Percentiles rank a stretch among this genome's conserved stretches.
Conservation (phyloP, 2,329 filamentous ascomycete species). For the Phialemoniopsis sp. region DNA sequence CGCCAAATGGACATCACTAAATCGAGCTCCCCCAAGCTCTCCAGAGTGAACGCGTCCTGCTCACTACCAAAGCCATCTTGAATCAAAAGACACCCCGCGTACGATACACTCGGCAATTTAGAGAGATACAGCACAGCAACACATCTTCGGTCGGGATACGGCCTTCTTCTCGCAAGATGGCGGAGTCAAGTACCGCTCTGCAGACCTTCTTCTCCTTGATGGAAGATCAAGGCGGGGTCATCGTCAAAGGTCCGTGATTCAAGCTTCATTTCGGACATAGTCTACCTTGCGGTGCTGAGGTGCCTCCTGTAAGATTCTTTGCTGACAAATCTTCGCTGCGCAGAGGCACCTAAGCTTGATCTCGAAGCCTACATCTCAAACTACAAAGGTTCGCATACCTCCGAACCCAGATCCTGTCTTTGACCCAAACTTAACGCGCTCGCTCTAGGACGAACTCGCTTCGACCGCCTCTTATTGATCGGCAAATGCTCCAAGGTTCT, state of each 20-base stretch:
- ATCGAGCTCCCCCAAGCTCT: no score
- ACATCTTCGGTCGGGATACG: no score
- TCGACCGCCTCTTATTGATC: constrained; percentile 78
- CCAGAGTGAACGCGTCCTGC: no score
- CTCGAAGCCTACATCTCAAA: constrained; percentile 88
- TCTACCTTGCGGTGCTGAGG: constrained; percentile 1
- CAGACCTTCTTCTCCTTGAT: constrained; percentile 41
- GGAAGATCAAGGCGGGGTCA: constrained; percentile 36
- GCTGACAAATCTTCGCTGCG: constrained; percentile 1
- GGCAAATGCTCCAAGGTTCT: constrained; percentile 74
- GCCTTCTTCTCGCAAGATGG: no score
- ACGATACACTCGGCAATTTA: no score
- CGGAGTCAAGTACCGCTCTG: constrained; percentile 10
- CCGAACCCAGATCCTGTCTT: neutral
- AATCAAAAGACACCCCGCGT: no score
- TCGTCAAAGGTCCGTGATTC: constrained; percentile 40
- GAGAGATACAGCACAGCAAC: no score
- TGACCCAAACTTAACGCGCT: constrained; percentile 2
- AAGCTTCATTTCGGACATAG: neutral
- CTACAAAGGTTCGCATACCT: constrained; percentile 63
- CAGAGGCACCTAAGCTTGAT: constrained; percentile 83
- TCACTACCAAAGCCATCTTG: no score
- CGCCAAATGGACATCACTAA: no score
- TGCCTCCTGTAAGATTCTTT: neutral
- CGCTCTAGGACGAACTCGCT: constrained; percentile 67